Conservation (phyloP, 345 rosid species). For the Sisymbrium irio region DNA sequence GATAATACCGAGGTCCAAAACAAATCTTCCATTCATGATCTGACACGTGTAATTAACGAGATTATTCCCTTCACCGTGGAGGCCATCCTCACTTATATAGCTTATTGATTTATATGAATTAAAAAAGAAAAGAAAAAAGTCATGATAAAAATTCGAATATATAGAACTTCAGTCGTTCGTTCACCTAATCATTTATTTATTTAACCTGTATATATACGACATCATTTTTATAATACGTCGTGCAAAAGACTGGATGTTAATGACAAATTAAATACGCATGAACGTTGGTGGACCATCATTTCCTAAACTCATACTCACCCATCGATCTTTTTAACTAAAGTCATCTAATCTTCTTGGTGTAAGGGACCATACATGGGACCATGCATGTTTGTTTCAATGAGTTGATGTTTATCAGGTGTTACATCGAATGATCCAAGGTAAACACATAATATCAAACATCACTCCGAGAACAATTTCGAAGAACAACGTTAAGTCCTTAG, state of each 20-base stretch:
- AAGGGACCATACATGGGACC: background rate
- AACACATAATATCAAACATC: no score
- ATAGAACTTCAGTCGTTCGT: background rate
- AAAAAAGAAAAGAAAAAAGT: background rate
- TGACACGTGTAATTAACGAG: background rate
- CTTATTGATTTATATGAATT: background rate
- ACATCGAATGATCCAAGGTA: no score
- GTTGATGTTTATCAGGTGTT: background rate
- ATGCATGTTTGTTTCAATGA: background rate
- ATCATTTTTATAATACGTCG: background rate
- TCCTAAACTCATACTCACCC: background rate
- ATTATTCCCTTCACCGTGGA: background rate
- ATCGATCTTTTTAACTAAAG: background rate
- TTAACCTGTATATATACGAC: no score
- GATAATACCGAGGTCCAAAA: background rate
- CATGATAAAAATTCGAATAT: background rate
- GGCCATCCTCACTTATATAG: background rate
- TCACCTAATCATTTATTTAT: background rate
- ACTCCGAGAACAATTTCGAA: background rate
- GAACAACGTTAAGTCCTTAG: background rate
- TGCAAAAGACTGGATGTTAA: background rate
- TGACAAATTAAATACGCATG: background rate
- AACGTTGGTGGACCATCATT: background rate
- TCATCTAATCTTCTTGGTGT: background rate
- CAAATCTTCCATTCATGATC: background rate